Percentiles rank a stretch among this genome's conserved stretches.
Evolutionary conservation across 768 basidiomycete genomes (phyloP).

Genomic region (Boletus rex-veris): DNA sequence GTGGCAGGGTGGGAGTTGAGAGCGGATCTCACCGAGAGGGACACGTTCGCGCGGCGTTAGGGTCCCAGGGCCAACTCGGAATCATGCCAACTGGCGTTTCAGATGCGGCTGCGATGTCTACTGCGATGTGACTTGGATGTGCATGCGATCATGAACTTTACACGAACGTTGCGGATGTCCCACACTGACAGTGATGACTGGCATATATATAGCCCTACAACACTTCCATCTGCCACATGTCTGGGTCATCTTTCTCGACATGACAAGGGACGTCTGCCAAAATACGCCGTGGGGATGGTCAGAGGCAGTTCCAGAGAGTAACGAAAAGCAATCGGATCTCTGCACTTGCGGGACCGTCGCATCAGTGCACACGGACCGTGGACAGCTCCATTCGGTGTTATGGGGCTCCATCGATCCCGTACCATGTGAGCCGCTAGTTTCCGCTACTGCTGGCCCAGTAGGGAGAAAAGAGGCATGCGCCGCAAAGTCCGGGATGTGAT

Average conservation of each 20-base stretch:
- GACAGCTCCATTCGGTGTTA: neutral
- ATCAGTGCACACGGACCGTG: neutral
- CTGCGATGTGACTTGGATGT: slow-evolving; percentile 10
- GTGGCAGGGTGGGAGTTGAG: slow-evolving; percentile 17
- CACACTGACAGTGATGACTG: neutral
- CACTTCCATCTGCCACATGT: slow-evolving; percentile 4
- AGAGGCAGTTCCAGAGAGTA: neutral
- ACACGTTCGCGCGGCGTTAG: slow-evolving; percentile 22
- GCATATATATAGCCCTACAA: slow-evolving; percentile 3
- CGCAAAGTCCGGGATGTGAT: slow-evolving; percentile 30
- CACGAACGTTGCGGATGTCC: neutral
- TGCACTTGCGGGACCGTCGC: slow-evolving; percentile 17
- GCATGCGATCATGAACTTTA: neutral
- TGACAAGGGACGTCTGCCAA: neutral
- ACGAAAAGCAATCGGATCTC: slow-evolving; percentile 4
- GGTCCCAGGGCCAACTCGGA: neutral
- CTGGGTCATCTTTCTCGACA: neutral
- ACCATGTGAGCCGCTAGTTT: slow-evolving; percentile 22
- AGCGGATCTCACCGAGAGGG: slow-evolving; percentile 24
- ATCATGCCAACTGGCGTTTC: slow-evolving; percentile 18
- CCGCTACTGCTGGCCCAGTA: slow-evolving; percentile 4
- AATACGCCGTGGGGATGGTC: neutral
- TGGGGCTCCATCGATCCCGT: slow-evolving; percentile 12
- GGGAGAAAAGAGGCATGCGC: slow-evolving; percentile 1
- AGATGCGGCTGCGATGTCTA: slow-evolving; percentile 2